phyloP scores from a whole-genome alignment of 2,329 filamentous ascomycete species.

The Fusarium sp. region DNA sequence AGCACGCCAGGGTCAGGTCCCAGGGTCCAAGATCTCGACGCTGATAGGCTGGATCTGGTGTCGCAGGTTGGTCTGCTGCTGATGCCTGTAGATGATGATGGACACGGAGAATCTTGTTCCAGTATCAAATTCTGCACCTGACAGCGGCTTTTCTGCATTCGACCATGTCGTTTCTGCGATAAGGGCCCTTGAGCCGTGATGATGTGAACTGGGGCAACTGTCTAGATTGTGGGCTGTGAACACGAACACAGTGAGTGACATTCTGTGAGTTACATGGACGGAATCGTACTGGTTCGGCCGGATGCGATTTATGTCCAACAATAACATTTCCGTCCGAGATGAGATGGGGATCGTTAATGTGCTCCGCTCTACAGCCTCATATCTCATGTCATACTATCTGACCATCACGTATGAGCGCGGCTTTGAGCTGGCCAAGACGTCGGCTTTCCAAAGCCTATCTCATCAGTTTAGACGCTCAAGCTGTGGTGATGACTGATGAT shows the following conservation, averaged over 20 bases:
- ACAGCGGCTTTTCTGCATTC: slow-evolving; percentile 19
- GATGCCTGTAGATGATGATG: slow-evolving; percentile 33
- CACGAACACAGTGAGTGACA: slow-evolving; percentile 36
- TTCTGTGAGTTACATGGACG: slow-evolving; percentile 28
- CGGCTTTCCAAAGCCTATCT: slow-evolving; percentile 7
- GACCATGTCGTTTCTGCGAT: slow-evolving; percentile 28
- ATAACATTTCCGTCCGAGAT: slow-evolving; percentile 39
- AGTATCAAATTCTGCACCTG: slow-evolving; percentile 41
- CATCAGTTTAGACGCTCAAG: background rate
- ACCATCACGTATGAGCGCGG: slow-evolving; percentile 10
- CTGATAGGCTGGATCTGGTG: slow-evolving; percentile 41
- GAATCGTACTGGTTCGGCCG: slow-evolving; percentile 36
- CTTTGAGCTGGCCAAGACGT: slow-evolving; percentile 18
- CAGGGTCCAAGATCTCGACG: slow-evolving; percentile 30
- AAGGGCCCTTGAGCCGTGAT: slow-evolving; percentile 7
- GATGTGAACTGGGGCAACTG: background rate
- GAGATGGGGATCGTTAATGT: slow-evolving; percentile 20
- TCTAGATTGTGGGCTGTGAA: background rate
- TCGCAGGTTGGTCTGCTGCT: slow-evolving; percentile 47
- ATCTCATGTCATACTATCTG: slow-evolving; percentile 3
- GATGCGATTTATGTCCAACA: slow-evolving; percentile 37
- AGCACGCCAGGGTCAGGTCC: slow-evolving; percentile 24
- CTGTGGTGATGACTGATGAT: background rate
- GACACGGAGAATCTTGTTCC: slow-evolving; percentile 46
- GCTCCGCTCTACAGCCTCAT: slow-evolving; percentile 32